These are phyloP conservation scores for Grigorovia transvaalensis DNA, from an alignment of 805 yeast genomes.

Conservation along the genomic window DNA sequence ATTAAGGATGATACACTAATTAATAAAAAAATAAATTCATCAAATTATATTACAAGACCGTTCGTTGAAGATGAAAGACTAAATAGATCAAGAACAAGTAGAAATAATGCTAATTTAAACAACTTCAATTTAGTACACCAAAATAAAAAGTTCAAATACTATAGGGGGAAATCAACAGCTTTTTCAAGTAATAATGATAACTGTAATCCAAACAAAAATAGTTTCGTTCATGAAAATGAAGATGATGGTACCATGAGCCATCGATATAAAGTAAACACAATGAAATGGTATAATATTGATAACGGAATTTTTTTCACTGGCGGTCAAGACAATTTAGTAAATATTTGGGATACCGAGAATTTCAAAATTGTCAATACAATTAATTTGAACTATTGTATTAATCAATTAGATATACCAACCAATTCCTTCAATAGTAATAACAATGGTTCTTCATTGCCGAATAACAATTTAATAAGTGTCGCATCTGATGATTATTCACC, in stretches of 20 bases:
- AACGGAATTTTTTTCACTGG: constrained; percentile 76
- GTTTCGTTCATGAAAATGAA: not conserved
- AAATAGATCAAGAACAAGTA: too few species aligned
- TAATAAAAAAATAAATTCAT: constrained; percentile 22
- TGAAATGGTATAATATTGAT: constrained; percentile 85
- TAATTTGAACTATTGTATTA: constrained; percentile 49
- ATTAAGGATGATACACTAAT: constrained; percentile 11
- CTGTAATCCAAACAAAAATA: not conserved
- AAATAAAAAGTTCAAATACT: constrained; percentile 15
- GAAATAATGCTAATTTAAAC: not conserved
- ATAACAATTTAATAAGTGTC: constrained; percentile 43
- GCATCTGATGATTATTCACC: constrained; percentile 64
- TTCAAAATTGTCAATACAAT: constrained; percentile 60
- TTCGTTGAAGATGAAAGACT: too few species aligned
- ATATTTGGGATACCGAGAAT: constrained; percentile 69
- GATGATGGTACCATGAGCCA: constrained; percentile 33
- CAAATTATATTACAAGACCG: constrained; percentile 1
- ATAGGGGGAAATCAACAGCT: constrained; percentile 4
- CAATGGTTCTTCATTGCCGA: constrained; percentile 18
- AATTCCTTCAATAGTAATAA: not conserved
- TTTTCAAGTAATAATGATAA: not conserved
- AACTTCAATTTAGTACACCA: constrained; percentile 10
- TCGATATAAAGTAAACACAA: constrained; percentile 57
- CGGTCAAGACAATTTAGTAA: constrained; percentile 68
- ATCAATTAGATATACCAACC: constrained; percentile 43